These are phyloP conservation scores for Colletotrichum phormii DNA, from an alignment of 2,329 filamentous ascomycete species.

Conservation along the genomic window DNA sequence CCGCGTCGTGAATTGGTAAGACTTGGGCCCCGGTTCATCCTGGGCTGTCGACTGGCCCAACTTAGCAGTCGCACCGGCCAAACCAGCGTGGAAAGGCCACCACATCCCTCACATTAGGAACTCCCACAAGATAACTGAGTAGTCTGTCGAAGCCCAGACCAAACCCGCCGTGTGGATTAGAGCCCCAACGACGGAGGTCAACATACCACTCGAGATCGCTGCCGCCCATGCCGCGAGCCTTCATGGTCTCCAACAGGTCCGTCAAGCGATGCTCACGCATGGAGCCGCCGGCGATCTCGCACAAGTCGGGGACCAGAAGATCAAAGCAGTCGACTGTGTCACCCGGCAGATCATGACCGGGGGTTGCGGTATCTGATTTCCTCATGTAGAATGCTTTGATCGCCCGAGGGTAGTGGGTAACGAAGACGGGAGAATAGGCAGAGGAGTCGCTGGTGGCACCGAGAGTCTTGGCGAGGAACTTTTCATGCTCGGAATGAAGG, in stretches of 20 bases:
- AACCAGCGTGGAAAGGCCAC: slow-evolving; percentile 86
- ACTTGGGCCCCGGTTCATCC: neutral
- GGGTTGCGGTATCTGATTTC: slow-evolving; percentile 43
- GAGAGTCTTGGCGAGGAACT: slow-evolving; percentile 79
- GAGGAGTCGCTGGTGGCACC: slow-evolving; percentile 61
- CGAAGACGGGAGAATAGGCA: slow-evolving; percentile 78
- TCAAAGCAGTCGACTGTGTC: slow-evolving; percentile 90
- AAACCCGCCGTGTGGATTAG: slow-evolving; percentile 90
- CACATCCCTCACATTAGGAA: slow-evolving; percentile 85
- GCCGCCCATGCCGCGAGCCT: slow-evolving; percentile 68
- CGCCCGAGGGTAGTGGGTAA: slow-evolving; percentile 89
- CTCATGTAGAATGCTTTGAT: slow-evolving; percentile 90
- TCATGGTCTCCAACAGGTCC: slow-evolving; percentile 78
- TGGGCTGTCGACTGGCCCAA: neutral
- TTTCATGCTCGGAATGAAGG: slow-evolving; percentile 93
- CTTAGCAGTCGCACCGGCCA: slow-evolving; percentile 70
- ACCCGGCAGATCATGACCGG: slow-evolving; percentile 37
- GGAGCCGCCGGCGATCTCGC: slow-evolving; percentile 89
- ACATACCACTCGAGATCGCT: slow-evolving; percentile 81
- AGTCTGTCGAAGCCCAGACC: slow-evolving; percentile 91
- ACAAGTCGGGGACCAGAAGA: slow-evolving; percentile 85
- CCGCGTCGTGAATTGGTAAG: neutral
- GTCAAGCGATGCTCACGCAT: slow-evolving; percentile 85
- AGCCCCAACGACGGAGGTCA: slow-evolving; percentile 90
- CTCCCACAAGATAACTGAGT: slow-evolving; percentile 83